Evolutionary conservation across 1,284 basidiomycete genomes (phyloP), one percentile per base, ranked within the genome.

Genomic region (Cystobasidium slooffiae): DNA sequence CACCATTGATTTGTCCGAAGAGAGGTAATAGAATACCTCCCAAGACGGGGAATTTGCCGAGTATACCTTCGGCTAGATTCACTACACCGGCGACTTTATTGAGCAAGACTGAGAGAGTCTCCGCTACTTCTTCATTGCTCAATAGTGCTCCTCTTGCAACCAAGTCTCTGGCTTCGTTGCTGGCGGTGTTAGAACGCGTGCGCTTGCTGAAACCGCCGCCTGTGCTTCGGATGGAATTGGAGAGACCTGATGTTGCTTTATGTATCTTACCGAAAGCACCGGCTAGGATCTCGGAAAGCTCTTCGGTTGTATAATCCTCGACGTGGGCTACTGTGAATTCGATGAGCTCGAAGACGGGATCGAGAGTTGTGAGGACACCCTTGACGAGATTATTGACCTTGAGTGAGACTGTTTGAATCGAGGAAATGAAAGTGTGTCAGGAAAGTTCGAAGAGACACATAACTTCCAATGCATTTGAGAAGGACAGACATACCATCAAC

Each of bases 51-150:
- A 62, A 39, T 44, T 39, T 16, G 22, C 59, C 41, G 9, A 24
- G 14, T 14, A 62, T 3, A 22, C 59, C 59, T 44, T 62, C 59
- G 41, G 39, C 59, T 10, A 62, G 59, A 37, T 62, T 62, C 2
- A 62, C 59, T 24, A 39, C 59, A 37, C 59, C 59, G 41, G 59
- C 59, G 39, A 62, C 59, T 20, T 39, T 39, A 39, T 62, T 62
- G 22, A 62, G 39, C 20, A 62, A 39, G 22, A 37, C 4, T 3
- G 59, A 39, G 18, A 62, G 59, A 24, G 59, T 62, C 9, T 62
- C 22, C 16, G 59, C 59, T 4, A 62, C 59, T 44, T 62, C 59
- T 24, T 62, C 22, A 10, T 62, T 43, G 22, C 14, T 14, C 14
- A 62, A 39, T 10, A 39, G 22, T 10, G 22, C 22, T 8, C 41